Conservation (phyloP, 2,329 filamentous ascomycete genomes). For the Colletotrichum scovillei region DNA sequence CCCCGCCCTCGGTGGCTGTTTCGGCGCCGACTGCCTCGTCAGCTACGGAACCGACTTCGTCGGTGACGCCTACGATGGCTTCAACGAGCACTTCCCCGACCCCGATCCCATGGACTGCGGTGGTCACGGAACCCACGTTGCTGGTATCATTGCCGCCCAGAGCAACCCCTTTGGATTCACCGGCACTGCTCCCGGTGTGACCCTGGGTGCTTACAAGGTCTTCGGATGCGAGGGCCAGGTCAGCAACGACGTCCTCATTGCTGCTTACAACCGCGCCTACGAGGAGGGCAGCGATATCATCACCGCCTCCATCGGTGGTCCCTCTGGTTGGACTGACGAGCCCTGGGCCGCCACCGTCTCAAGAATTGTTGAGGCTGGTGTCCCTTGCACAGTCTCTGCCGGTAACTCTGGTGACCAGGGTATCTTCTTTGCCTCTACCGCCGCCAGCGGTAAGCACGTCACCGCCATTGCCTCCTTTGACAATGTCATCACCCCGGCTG, state of each 20-base stretch:
- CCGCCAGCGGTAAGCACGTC: slow-evolving; percentile 59
- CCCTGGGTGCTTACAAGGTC: slow-evolving; percentile 66
- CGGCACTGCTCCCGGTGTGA: slow-evolving; percentile 67
- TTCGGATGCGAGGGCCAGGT: slow-evolving; percentile 65
- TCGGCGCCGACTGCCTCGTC: slow-evolving; percentile 69
- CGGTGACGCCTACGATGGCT: slow-evolving; percentile 61
- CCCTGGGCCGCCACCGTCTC: slow-evolving; percentile 62
- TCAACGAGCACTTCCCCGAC: slow-evolving; percentile 55
- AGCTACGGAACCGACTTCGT: slow-evolving; percentile 68
- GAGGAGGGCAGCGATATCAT: slow-evolving; percentile 70
- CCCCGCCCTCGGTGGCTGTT: slow-evolving; percentile 72
- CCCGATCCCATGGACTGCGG: slow-evolving; percentile 65
- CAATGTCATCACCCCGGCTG: slow-evolving; percentile 54
- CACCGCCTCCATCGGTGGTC: slow-evolving; percentile 64
- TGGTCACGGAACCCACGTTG: slow-evolving; percentile 72
- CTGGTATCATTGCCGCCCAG: slow-evolving; percentile 72
- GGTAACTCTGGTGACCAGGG: slow-evolving; percentile 61
- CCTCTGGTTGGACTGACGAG: slow-evolving; percentile 64
- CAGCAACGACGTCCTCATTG: slow-evolving; percentile 68
- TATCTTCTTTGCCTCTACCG: slow-evolving; percentile 61
- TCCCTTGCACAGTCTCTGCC: slow-evolving; percentile 64
- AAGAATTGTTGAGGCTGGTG: slow-evolving; percentile 63
- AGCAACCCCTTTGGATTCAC: slow-evolving; percentile 63
- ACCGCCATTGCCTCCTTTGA: slow-evolving; percentile 63
- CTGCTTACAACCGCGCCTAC: slow-evolving; percentile 69